Conservation (phyloP, 139 green algal species). For the Picochlorum sp. region DNA sequence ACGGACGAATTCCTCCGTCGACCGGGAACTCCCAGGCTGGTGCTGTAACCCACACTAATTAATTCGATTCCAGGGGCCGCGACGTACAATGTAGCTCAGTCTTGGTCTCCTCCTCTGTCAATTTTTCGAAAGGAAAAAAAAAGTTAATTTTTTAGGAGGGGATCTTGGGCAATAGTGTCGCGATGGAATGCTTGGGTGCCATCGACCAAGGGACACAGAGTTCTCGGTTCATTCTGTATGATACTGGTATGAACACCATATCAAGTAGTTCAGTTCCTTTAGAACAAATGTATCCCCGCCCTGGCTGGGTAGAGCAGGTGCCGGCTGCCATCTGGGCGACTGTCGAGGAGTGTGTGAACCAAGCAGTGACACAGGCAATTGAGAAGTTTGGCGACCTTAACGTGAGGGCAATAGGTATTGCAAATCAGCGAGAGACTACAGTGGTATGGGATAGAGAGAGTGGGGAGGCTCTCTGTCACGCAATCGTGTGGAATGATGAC, state of each 20-base stretch:
- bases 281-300: conserved; percentile 56
- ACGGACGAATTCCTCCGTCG: no score
- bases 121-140: no score
- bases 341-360: conserved; percentile 52
- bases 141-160: no score
- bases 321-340: conserved; percentile 68
- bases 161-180: no score
- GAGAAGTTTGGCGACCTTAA: conserved; percentile 7
- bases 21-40: no score
- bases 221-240: conserved; percentile 80
- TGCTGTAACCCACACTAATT: no score
- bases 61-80: no score
- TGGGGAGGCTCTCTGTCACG: conserved; percentile 79
- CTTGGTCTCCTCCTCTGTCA: no score
- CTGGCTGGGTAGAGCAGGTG: conserved; percentile 93
- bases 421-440: conserved; percentile 92
- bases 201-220: conserved; percentile 92
- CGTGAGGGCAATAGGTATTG: conserved; percentile 70
- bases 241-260: conserved; percentile 40
- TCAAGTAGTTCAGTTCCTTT: conserved; percentile 62
- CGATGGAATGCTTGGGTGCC: conserved; percentile 39
- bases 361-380: conserved; percentile 36
- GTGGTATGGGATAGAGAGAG: conserved; percentile 76
- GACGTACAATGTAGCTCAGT: no score
- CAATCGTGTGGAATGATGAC: conserved; percentile 92